phyloP scores from a whole-genome alignment of 139 green algal species.

The Astrephomene gubernaculifera region DNA sequence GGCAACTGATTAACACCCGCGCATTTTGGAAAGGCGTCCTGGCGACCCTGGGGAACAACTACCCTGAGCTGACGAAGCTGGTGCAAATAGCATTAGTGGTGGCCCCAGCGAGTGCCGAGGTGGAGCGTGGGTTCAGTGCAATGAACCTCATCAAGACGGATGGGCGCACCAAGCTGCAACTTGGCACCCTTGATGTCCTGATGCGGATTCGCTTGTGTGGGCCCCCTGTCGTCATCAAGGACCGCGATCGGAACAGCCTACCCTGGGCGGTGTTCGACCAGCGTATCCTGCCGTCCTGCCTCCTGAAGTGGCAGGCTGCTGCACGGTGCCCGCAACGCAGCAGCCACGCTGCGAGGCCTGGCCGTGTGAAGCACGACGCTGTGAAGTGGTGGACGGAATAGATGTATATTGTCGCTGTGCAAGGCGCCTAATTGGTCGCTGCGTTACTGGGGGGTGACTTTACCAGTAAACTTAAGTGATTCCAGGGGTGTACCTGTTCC shows the following conservation, averaged over 20 bases:
- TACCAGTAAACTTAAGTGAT: too few species aligned
- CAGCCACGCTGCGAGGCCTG: neutral
- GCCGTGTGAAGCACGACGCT: neutral
- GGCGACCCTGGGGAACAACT: neutral
- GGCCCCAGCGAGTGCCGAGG: neutral
- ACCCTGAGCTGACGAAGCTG: neutral
- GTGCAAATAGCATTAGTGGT: neutral
- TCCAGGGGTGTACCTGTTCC: too few species aligned
- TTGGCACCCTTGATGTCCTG: neutral
- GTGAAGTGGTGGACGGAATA: too few species aligned
- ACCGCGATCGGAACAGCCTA: neutral
- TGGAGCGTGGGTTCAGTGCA: neutral
- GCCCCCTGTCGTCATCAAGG: neutral
- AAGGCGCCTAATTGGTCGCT: too few species aligned
- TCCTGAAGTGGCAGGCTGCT: neutral
- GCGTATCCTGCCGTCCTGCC: neutral
- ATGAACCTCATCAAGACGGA: neutral
- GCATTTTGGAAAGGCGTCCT: neutral
- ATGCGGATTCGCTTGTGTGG: neutral
- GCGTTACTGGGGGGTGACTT: too few species aligned
- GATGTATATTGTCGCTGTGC: too few species aligned
- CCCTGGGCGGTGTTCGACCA: neutral
- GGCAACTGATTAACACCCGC: too few species aligned
- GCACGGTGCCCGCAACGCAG: neutral
- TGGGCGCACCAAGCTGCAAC: neutral